Evolutionary conservation across 768 basidiomycete species (phyloP), one percentile per base, ranked within the genome.

Genomic region (Lactarius hatsudake): DNA sequence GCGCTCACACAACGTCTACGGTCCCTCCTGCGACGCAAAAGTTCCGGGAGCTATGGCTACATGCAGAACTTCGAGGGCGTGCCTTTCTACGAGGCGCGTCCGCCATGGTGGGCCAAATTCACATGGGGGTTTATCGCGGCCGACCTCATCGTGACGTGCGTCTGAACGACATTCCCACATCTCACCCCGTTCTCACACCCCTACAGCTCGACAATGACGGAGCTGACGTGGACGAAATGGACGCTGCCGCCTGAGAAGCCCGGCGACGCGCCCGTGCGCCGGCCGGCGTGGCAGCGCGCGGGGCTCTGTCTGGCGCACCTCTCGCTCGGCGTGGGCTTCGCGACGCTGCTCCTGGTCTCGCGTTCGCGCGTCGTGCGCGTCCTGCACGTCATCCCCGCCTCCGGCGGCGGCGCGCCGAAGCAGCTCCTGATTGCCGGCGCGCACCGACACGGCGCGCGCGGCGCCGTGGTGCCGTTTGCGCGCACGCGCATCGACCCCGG

Each of bases 141-240:
- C 51, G 71, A 70, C 63, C 64, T 71, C 8, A 15, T 70, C 45
- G 51, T 67, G 59, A 71, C 68, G 70, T 71, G 64, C 65, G 71
- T 38, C 36, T 59, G 8, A 10, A 53, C 53, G 20, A 45, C 18
- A 20, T 32, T 30, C 12, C 61, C 17, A 43, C n/a, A 1, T 18
- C 23, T 20, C n/a, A 20, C 18, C 23, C 26, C 23, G n/a, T 32
- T 56, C 55, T n/a, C 43, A 62, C 55, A n/a, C n/a, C 28, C 42
- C 34, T 12, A 4, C 30, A 71, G 70, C 30, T 71, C 69, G 7
- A 65, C 70, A 2, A 71, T 71, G 71, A 64, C 71, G 32, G 69
- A 71, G 61, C 28, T 70, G 20, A 70, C 69, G n/a, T 71, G 71
- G 71, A 61, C 59, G 28, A 67, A 65, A 32, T 71, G 71, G 71